A percentile compares a stretch with the other conserved stretches of the same genome.
These are phyloP conservation scores for Cadophora malorum DNA, from an alignment of 2,329 filamentous ascomycete genomes.

Conservation along the genomic window DNA sequence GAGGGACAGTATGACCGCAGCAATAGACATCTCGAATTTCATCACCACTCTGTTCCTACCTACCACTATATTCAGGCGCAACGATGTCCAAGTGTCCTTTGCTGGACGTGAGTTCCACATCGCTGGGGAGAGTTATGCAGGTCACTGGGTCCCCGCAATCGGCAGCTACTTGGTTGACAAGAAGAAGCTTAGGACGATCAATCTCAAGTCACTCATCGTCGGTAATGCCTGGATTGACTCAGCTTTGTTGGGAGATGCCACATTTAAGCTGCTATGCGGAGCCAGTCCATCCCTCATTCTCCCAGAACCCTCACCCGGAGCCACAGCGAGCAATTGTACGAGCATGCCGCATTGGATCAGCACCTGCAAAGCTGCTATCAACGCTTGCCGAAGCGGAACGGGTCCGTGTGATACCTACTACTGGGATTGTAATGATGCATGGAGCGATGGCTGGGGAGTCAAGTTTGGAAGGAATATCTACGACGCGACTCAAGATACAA, in stretches of 20 bases:
- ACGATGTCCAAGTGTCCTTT: neutral
- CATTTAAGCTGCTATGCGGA: neutral
- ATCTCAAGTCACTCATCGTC: slow-evolving; percentile 55
- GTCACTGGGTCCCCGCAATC: slow-evolving; percentile 51
- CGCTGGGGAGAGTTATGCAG: slow-evolving; percentile 38
- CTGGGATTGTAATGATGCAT: neutral
- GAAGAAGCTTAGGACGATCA: slow-evolving; percentile 45
- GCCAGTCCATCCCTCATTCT: neutral
- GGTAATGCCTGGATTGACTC: slow-evolving; percentile 52
- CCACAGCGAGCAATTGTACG: neutral
- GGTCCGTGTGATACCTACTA: neutral
- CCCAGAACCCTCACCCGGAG: neutral
- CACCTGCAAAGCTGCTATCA: neutral
- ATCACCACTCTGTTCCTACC: slow-evolving; percentile 19
- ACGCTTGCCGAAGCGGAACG: neutral
- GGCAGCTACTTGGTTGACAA: slow-evolving; percentile 33
- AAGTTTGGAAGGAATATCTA: neutral
- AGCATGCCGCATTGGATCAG: neutral
- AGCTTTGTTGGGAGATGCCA: neutral
- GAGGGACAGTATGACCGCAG: slow-evolving; percentile 32
- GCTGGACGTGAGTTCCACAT: slow-evolving; percentile 48
- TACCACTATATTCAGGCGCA: neutral
- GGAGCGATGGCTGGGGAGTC: neutral
- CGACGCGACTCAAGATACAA: neutral
- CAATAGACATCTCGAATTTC: slow-evolving; percentile 38